These are phyloP conservation scores for Sordariomycetes sp. DNA, from an alignment of 2,329 filamentous ascomycete species.

Conservation along the genomic window DNA sequence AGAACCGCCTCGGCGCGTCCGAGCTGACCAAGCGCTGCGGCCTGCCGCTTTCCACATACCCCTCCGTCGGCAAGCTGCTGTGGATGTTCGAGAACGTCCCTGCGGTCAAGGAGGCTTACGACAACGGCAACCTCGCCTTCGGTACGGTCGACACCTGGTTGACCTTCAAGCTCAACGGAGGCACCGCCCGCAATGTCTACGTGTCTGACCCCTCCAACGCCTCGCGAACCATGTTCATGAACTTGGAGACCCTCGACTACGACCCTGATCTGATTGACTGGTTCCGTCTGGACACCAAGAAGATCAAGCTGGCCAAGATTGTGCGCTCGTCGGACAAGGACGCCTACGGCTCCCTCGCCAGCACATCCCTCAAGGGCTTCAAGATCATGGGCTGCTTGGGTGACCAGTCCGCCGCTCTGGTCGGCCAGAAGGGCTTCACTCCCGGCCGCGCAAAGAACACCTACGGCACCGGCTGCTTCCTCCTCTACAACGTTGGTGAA, in stretches of 20 bases:
- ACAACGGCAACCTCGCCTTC: conserved; percentile 62
- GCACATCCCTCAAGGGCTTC: conserved; percentile 54
- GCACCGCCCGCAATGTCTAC: conserved; percentile 52
- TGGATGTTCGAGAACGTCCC: conserved; percentile 67
- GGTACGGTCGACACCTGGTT: conserved; percentile 79
- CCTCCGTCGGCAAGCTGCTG: conserved; percentile 67
- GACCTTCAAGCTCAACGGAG: conserved; percentile 70
- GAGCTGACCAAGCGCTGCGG: conserved; percentile 62
- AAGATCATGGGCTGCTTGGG: conserved; percentile 71
- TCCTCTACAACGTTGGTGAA: conserved; percentile 73
- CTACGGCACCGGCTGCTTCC: conserved; percentile 77
- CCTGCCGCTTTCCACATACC: conserved; percentile 73
- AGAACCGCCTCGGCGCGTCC: conserved; percentile 55
- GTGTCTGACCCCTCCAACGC: conserved; percentile 77
- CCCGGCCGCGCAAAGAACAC: conserved; percentile 77
- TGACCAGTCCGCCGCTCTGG: conserved; percentile 73
- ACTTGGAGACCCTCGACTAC: conserved; percentile 71
- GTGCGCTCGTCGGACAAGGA: conserved; percentile 62
- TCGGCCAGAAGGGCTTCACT: conserved; percentile 70
- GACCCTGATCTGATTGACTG: conserved; percentile 68
- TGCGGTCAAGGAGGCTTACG: conserved; percentile 60
- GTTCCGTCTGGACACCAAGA: conserved; percentile 61
- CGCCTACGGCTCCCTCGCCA: conserved; percentile 56
- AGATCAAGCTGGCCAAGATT: conserved; percentile 67
- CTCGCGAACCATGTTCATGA: conserved; percentile 92